phyloP scores from a whole-genome alignment of 306 rosid species.

The Arachis stenosperma region DNA sequence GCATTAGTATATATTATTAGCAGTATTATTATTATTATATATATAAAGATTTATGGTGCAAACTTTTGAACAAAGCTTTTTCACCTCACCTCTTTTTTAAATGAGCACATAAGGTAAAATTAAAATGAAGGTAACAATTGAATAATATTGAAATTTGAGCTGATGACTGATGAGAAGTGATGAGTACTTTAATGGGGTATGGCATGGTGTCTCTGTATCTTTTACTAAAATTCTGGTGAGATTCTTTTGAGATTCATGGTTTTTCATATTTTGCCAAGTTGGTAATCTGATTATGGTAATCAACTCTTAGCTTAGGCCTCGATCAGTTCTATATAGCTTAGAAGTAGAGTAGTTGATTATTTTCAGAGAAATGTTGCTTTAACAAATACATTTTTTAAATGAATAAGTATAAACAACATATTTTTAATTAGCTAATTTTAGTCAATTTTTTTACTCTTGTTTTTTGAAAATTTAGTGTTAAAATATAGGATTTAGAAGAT shows the following conservation, averaged over 20 bases:
- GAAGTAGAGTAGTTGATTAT: not conserved
- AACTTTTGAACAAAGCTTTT: constrained; percentile 25
- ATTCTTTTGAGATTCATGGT: constrained; percentile 5
- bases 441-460: no score
- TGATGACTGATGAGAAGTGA: not conserved
- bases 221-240: constrained; percentile 9
- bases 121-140: no score
- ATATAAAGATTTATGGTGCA: not conserved
- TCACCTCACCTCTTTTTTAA: constrained; percentile 3
- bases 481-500: no score
- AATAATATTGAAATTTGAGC: constrained; percentile 1
- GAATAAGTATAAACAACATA: no score
- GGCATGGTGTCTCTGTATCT: not conserved
- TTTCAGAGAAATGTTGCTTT: not conserved
- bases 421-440: no score
- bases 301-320: not conserved
- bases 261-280: not conserved
- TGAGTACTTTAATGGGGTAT: not conserved
- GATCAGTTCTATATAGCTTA: not conserved
- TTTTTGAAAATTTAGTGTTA: no score
- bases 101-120: not conserved
- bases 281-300: not conserved
- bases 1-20: not conserved
- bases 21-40: no score
- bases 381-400: no score